Evolutionary conservation across 164 flowering plant species (phyloP).

Genomic region (Vitis labrusca): DNA sequence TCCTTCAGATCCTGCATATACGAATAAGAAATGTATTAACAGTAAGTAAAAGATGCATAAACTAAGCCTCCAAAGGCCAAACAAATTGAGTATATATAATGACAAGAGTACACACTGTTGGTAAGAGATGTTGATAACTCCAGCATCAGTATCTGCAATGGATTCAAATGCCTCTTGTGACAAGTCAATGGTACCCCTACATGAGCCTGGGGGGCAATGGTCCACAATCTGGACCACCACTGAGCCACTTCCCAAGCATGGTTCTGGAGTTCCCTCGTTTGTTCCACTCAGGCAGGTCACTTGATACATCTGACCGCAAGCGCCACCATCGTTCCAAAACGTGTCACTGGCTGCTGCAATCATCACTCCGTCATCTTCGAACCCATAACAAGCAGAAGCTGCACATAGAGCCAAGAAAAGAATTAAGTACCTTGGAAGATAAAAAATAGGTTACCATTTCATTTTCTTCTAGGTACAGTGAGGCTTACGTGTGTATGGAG

Average conservation of each 20-base stretch:
- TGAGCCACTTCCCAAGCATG: neutral
- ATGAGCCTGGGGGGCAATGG: constrained; percentile 21
- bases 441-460: neutral
- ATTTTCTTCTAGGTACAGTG: neutral
- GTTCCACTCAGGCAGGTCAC: constrained; percentile 9
- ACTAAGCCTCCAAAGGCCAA: neutral
- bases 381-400: constrained; percentile 16
- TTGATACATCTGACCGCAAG: constrained; percentile 13
- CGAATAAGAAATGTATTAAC: neutral
- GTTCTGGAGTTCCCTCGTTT: constrained; percentile 9
- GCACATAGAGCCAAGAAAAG: neutral
- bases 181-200: constrained; percentile 31
- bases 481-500: constrained; percentile 8
- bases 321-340: constrained; percentile 3
- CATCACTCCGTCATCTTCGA: constrained; percentile 8
- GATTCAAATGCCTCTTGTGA: constrained; percentile 37
- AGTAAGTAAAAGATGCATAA: neutral
- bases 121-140: constrained; percentile 20
- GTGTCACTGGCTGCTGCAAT: constrained; percentile 10
- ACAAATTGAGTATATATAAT: no score
- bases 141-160: constrained; percentile 33
- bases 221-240: constrained; percentile 24
- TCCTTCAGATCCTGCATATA: no score
- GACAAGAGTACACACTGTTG: constrained; percentile 11
- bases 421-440: neutral